Evolutionary conservation across 164 flowering plant species (phyloP).

Genomic region (Buxus sempervirens): DNA sequence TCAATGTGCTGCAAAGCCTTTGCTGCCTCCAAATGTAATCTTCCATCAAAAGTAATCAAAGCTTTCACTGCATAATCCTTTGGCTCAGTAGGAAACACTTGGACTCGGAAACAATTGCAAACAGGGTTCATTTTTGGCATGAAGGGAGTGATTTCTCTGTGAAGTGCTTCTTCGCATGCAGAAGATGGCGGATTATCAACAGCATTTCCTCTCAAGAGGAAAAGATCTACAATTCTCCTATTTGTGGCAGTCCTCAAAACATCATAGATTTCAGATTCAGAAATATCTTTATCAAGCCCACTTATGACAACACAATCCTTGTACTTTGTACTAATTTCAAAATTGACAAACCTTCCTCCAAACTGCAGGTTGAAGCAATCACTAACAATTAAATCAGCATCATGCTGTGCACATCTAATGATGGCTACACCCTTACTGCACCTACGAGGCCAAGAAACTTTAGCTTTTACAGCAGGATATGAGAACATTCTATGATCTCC

Average conservation of each 20-base stretch:
- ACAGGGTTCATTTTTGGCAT: slow-evolving; percentile 56
- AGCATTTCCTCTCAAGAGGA: slow-evolving; percentile 59
- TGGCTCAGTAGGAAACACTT: slow-evolving; percentile 64
- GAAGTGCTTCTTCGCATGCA: slow-evolving; percentile 70
- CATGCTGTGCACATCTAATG: slow-evolving; percentile 48
- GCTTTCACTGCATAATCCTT: slow-evolving; percentile 63
- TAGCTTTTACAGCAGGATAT: slow-evolving; percentile 71
- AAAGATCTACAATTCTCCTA: slow-evolving; percentile 52
- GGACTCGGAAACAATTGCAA: slow-evolving; percentile 42
- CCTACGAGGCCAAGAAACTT: slow-evolving; percentile 83
- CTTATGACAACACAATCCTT: slow-evolving; percentile 40
- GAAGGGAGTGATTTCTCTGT: slow-evolving; percentile 62
- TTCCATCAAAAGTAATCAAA: slow-evolving; percentile 73
- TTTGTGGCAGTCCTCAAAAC: slow-evolving; percentile 42
- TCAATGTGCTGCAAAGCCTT: slow-evolving; percentile 82
- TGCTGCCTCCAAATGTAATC: slow-evolving; percentile 92
- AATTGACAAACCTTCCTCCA: slow-evolving; percentile 44
- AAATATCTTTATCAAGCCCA: slow-evolving; percentile 53
- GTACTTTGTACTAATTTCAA: slow-evolving; percentile 36
- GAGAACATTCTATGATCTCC: slow-evolving; percentile 45
- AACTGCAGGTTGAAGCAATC: slow-evolving; percentile 45
- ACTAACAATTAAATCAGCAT: slow-evolving; percentile 40
- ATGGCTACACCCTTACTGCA: slow-evolving; percentile 65
- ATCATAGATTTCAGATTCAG: slow-evolving; percentile 60
- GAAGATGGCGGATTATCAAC: slow-evolving; percentile 39